Base-by-base conservation (phyloP, 1,139 yeast genomes). In the Komagataea norvegica region DNA sequence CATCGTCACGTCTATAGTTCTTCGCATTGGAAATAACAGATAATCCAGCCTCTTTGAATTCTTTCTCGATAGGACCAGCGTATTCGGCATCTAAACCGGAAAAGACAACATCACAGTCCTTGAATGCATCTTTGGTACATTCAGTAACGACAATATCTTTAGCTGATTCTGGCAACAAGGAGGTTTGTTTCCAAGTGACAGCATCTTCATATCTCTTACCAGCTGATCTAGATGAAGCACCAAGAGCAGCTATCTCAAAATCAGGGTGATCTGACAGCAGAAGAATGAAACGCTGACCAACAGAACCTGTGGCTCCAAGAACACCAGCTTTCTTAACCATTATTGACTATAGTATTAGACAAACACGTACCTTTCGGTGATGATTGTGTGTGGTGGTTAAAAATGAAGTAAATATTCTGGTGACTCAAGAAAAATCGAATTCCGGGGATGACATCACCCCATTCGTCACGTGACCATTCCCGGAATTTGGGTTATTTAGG, bases 281-380 rank as follows among this genome's bases (percentile, higher is more conserved):
- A 40, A 89, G 70, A 47, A 91, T 89, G 60, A 91, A 91, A 55
- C 98, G 75, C 65, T 91, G 99, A 38, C 99, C 99, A 32, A 91
- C 99, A 29, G 95, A 82, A 36, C 97, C 98, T 17, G 97, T 89
- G 51, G 97, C 97, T 38, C 98, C 98, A 48, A 91, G 71, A 53
- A 91, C 96, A 67, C 98, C 98, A 48, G 70, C 72, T 34, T 53
- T 51, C 49, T 53, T 53, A 19, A 35, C 49, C 52, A 47, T 51
- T 38, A 29, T 41, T 3, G 21, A 24, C 27, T n/a, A n/a, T 6
- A 6, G 22, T 21, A n/a, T 23, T 21, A 10, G 24, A 8, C 9
- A 21, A 21, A n/a, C n/a, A n/a, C n/a, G n/a, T n/a, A n/a, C n/a
- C n/a, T n/a, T n/a, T n/a, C n/a, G n/a, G n/a, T n/a, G n/a, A n/a